Base-by-base conservation (phyloP, 2,329 filamentous ascomycete species). In the Neoarthrinium moseri region DNA sequence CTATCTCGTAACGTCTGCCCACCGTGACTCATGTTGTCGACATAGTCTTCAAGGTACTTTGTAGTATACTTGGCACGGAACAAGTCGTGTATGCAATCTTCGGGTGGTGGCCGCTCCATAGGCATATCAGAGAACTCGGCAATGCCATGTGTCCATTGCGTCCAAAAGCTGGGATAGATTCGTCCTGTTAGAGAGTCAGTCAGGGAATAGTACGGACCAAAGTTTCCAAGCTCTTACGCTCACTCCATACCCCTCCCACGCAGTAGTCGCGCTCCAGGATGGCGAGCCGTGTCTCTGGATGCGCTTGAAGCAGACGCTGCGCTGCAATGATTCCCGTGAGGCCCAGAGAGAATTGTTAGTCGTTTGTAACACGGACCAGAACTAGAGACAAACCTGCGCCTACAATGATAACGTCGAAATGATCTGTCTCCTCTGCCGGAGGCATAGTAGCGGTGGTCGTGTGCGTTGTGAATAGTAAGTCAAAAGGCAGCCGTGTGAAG, bases 51-150 rank as follows among this genome's bases (percentile, higher is more conserved):
- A 43, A 63, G 51, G 48, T 63, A 61, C 7, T 54, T 49, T 5
- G 55, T 53, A 6, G 56, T 59, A 41, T 62, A 54, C 41, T 51
- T 54, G 18, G 58, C 60, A n/a, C 51, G 48, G 32, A 62, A 60
- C 26, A 56, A 51, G 32, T 59, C 52, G 21, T 52, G 34, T 45
- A 56, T 56, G 21, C 47, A 53, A 17, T 58, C 54, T 15, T 54
- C 49, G 39, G 56, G 48, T 12, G 59, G 55, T 6, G 59, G 56
- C 12, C 41, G 43, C 15, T 53, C 43, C 52, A 65, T 59, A 8
- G 55, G 52, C 45, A 56, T 53, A 48, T 62, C 58, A 12, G 60
- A 60, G 45, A 59, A 65, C 38, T 60, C 60, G 24, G 60, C 50
- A 45, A 56, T 59, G 15, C 59, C 53, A 27, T 54, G 37, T 15